Base-by-base conservation (phyloP, 257 asterid species). In the Galeopsis tetrahit region DNA sequence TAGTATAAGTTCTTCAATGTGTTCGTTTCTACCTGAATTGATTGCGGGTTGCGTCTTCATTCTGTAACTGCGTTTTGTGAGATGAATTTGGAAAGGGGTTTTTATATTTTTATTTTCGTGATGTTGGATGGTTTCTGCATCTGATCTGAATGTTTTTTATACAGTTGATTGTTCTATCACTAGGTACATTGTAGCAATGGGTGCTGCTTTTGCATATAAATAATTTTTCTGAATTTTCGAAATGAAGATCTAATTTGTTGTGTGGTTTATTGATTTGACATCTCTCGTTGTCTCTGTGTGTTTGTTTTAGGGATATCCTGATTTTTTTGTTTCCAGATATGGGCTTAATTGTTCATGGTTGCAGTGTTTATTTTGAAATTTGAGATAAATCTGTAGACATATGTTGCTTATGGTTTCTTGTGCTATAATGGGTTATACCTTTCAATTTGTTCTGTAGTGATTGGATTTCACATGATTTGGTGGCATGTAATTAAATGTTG, bases 141-240 rank as follows among this genome's bases (percentile, higher is more conserved):
- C 79, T 76, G 76, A 72, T 80, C 79, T 65, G 13, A 69, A 61
- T 21, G 28, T 61, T 8, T 34, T 51, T 14, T 11, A 17, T 35
- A 8, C 21, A 13, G 36, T 34, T 60, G 53, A 49, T 51, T 5
- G 66, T 63, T 44, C 69, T 38, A 62, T 74, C 36, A 35, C 11
- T 15, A 14, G 49, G 15, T 52, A 34, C 15, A 51, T 13, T 68
- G 36, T 46, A 39, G 53, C 21, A 31, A 72, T 57, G 4, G 15
- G 8, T 33, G 21, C 38, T 39, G 21, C 52, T 73, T 55, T 36
- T 69, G 77, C 34, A 32, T 42, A 52, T 61, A 33, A 17, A 2
- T 69, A 11, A 62, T 58, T 51, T 35, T 44, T 56, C 28, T 13
- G 0, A 1, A 36, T 70, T 66, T 35, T n/a, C 44, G 33, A 5